phyloP scores from a whole-genome alignment of 495 filamentous ascomycete genomes.

The Aspergillus cristatus region DNA sequence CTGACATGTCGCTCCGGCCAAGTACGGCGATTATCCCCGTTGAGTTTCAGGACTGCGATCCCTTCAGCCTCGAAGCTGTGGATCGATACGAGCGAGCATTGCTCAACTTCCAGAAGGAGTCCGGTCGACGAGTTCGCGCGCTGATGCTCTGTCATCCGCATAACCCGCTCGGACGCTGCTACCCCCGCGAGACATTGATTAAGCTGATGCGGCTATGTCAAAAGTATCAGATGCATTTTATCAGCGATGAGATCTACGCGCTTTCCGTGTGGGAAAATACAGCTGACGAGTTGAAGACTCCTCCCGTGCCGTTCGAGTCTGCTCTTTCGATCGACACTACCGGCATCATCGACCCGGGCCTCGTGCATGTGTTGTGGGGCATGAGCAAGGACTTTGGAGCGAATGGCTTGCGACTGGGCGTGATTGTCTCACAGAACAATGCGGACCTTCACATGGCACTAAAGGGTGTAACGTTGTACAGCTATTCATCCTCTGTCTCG shows the following conservation, averaged over 20 bases:
- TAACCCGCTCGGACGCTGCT: constrained; percentile 53
- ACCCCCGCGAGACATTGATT: constrained; percentile 36
- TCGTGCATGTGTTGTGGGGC: constrained; percentile 53
- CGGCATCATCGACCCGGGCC: constrained; percentile 38
- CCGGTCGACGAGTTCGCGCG: constrained; percentile 32
- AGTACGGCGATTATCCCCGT: constrained; percentile 32
- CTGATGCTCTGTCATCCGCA: constrained; percentile 52
- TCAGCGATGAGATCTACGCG: constrained; percentile 58
- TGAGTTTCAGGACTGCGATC: constrained; percentile 34
- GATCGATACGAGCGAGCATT: constrained; percentile 33
- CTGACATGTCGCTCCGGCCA: constrained; percentile 16
- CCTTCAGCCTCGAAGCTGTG: constrained; percentile 32
- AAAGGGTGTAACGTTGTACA: constrained; percentile 29
- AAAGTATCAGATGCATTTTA: constrained; percentile 45
- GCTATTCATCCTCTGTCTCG: constrained; percentile 33
- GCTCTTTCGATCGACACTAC: constrained; percentile 38
- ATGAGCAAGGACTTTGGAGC: constrained; percentile 54
- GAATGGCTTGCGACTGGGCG: constrained; percentile 47
- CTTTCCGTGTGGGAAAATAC: constrained; percentile 41
- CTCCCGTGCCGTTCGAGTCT: constrained; percentile 41
- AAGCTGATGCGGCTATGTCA: constrained; percentile 44
- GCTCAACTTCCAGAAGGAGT: constrained; percentile 11
- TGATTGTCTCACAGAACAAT: constrained; percentile 41
- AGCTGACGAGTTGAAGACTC: constrained; percentile 11
- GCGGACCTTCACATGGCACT: constrained; percentile 29